Conservation (phyloP, 306 rosid genomes). For the Argentina anserina region DNA sequence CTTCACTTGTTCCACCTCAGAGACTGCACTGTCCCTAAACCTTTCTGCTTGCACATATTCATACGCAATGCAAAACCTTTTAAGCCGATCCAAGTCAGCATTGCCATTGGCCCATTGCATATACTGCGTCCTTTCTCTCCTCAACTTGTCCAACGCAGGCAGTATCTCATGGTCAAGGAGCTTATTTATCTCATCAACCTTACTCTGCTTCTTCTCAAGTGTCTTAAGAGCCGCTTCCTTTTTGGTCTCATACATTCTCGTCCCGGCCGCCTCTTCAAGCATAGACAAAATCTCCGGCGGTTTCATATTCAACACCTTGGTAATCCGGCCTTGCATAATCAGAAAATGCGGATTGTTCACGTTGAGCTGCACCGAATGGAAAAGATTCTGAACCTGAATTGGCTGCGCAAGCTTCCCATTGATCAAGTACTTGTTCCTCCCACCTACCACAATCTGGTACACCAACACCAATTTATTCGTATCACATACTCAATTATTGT, state of each 20-base stretch:
- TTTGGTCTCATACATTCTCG: slow-evolving; percentile 97
- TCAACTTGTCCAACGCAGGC: slow-evolving; percentile 93
- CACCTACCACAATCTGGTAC: slow-evolving; percentile 95
- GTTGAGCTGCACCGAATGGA: slow-evolving; percentile 96
- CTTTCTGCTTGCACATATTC: slow-evolving; percentile 79
- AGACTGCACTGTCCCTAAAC: slow-evolving; percentile 63
- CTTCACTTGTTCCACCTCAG: slow-evolving; percentile 74
- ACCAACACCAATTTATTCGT: slow-evolving; percentile 13
- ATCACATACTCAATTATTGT: background rate
- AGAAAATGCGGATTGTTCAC: slow-evolving; percentile 97
- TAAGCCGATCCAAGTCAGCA: slow-evolving; percentile 86
- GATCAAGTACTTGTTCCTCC: slow-evolving; percentile 87
- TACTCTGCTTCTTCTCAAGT: slow-evolving; percentile 95
- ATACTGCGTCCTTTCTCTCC: slow-evolving; percentile 87
- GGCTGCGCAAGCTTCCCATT: slow-evolving; percentile 99
- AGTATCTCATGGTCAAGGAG: slow-evolving; percentile 96
- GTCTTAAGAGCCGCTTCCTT: slow-evolving; percentile 97
- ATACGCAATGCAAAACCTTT: slow-evolving; percentile 79
- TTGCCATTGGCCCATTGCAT: slow-evolving; percentile 99
- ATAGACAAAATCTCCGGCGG: slow-evolving; percentile 92
- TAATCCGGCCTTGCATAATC: slow-evolving; percentile 98
- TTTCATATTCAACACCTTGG: slow-evolving; percentile 96
- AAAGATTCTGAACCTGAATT: slow-evolving; percentile 92
- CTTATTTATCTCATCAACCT: slow-evolving; percentile 93
- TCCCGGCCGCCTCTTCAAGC: slow-evolving; percentile 99